Evolutionary conservation across 2,329 filamentous ascomycete species (phyloP).

Genomic region (Clonostachys rhizophaga): DNA sequence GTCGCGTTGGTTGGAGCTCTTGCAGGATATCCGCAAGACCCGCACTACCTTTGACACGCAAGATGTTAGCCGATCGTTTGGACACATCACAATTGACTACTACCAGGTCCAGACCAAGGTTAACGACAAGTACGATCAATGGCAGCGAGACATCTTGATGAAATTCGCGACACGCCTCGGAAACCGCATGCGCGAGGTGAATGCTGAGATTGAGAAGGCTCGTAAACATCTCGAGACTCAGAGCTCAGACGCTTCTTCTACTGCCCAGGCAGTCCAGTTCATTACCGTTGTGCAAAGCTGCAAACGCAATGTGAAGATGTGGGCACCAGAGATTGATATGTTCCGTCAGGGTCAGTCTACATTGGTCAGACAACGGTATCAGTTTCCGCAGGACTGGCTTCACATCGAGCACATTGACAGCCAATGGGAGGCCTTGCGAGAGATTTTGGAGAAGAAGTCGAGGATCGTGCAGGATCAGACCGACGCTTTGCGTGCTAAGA

Average conservation of each 20-base stretch:
- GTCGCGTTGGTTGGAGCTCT: conserved; percentile 85
- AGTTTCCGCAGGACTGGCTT: conserved; percentile 91
- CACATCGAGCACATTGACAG: conserved; percentile 94
- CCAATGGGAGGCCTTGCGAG: conserved; percentile 90
- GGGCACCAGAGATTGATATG: conserved; percentile 93
- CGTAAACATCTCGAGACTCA: conserved; percentile 87
- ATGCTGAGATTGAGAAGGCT: conserved; percentile 86
- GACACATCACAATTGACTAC: conserved; percentile 93
- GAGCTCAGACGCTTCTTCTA: conserved; percentile 89
- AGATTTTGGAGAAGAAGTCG: conserved; percentile 85
- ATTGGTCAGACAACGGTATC: conserved; percentile 84
- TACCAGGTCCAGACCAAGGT: conserved; percentile 98
- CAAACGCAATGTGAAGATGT: conserved; percentile 87
- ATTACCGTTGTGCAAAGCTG: conserved; percentile 97
- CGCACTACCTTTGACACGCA: conserved; percentile 96
- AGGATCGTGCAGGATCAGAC: conserved; percentile 97
- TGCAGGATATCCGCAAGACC: conserved; percentile 96
- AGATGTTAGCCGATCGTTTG: conserved; percentile 87
- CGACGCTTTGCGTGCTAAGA: conserved; percentile 91
- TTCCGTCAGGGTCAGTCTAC: conserved; percentile 96
- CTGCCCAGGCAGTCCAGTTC: conserved; percentile 94
- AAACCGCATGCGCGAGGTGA: conserved; percentile 86
- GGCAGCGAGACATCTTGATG: conserved; percentile 94
- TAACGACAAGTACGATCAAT: conserved; percentile 98
- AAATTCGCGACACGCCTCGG: conserved; percentile 91